Base-by-base conservation (phyloP, 139 green algal species). In the Micractinium conductrix region DNA sequence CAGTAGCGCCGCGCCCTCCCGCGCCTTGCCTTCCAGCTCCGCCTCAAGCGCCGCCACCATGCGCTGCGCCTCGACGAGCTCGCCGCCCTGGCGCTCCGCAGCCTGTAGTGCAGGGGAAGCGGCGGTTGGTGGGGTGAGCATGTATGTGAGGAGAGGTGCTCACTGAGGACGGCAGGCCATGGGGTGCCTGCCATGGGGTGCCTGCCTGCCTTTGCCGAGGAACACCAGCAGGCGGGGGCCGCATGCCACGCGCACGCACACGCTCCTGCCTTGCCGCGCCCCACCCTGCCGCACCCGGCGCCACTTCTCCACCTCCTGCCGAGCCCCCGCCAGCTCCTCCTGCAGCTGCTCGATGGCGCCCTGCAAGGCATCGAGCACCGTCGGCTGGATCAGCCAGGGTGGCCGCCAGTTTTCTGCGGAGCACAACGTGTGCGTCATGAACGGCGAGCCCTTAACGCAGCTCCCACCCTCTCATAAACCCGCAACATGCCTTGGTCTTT, bases 341-440 rank as follows among this genome's bases (percentile, higher is more conserved):
- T 85, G 80, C 24, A 85, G 80, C 37, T 85, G 80, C 70, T 85
- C 80, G 3, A 85, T 85, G 3, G 80, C 70, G 24, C 40, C 80
- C 80, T 85, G 58, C 76, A 53, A n/a, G n/a, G n/a, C n/a, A n/a
- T n/a, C n/a, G n/a, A n/a, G n/a, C n/a, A n/a, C n/a, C n/a, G n/a
- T n/a, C n/a, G n/a, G n/a, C n/a, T n/a, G n/a, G n/a, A n/a, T n/a
- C n/a, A n/a, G n/a, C n/a, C n/a, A n/a, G n/a, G n/a, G n/a, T n/a
- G n/a, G n/a, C n/a, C n/a, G n/a, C n/a, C n/a, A n/a, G n/a, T n/a
- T n/a, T n/a, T n/a, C n/a, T n/a, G n/a, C n/a, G n/a, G n/a, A n/a
- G n/a, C n/a, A n/a, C n/a, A n/a, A n/a, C n/a, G n/a, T n/a, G n/a
- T n/a, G n/a, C n/a, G n/a, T n/a, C n/a, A n/a, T n/a, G n/a, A n/a